Conservation (phyloP, 1,139 yeast genomes). For the Hansenula anomala region DNA sequence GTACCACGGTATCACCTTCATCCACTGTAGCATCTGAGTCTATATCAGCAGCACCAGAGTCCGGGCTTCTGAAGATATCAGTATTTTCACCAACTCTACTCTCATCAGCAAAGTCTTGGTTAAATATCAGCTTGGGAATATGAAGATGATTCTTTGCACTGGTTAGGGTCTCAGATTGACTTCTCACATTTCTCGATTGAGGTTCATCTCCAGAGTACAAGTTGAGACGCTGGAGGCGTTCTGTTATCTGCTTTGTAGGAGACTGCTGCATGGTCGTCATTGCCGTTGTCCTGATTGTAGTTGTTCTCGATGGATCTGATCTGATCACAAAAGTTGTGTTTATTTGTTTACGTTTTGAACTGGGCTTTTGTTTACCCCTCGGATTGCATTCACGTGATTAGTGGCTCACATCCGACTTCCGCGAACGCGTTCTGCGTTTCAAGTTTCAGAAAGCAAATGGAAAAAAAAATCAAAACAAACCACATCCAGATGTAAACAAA, state of each 20-base stretch:
- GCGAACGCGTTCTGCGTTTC: slow-evolving; percentile 1
- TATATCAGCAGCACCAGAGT: slow-evolving; percentile 43
- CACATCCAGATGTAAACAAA: neutral
- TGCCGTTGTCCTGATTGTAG: too few relatives aligned
- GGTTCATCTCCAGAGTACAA: slow-evolving; percentile 1
- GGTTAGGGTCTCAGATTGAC: slow-evolving; percentile 1
- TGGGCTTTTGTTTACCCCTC: neutral
- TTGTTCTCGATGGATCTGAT: too few relatives aligned
- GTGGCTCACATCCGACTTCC: neutral
- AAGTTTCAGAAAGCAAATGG: neutral
- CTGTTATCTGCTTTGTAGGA: slow-evolving; percentile 12
- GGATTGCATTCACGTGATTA: neutral
- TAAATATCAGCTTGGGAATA: slow-evolving; percentile 50
- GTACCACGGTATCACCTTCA: slow-evolving; percentile 12
- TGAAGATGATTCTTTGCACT: slow-evolving; percentile 11
- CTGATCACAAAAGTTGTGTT: too few relatives aligned
- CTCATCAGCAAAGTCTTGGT: slow-evolving; percentile 34
- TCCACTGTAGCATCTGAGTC: slow-evolving; percentile 42
- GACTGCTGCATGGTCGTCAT: slow-evolving; percentile 3
- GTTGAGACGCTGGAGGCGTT: slow-evolving; percentile 9
- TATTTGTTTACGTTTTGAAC: neutral
- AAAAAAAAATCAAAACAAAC: slow-evolving; percentile 1
- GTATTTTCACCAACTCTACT: slow-evolving; percentile 59
- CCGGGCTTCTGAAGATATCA: too few relatives aligned
- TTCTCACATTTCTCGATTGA: neutral